Evolutionary conservation across 2,329 filamentous ascomycete genomes (phyloP).

Genomic region (Podosphaera fusca): DNA sequence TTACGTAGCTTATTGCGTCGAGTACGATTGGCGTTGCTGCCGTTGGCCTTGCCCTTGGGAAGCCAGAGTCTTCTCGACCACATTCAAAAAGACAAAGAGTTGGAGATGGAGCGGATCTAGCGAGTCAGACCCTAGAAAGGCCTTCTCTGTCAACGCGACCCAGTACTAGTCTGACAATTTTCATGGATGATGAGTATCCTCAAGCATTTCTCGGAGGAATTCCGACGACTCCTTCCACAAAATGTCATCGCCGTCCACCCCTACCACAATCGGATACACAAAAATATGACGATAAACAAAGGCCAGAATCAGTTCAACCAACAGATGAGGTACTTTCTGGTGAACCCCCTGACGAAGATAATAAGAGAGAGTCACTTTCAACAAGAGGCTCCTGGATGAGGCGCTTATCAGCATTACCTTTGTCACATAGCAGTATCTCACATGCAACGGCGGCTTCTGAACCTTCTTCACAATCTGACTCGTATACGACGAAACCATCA

Average conservation of each 20-base stretch:
- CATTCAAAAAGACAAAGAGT: conserved; percentile 14
- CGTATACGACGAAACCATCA: conserved; percentile 36
- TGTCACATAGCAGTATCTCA: conserved; percentile 38
- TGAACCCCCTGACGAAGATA: conserved; percentile 8
- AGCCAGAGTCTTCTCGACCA: conserved; percentile 11
- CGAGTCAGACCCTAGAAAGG: conserved; percentile 6
- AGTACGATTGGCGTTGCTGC: conserved; percentile 17
- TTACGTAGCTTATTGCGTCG: conserved; percentile 16
- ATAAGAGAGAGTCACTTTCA: conserved; percentile 29
- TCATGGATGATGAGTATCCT: not conserved
- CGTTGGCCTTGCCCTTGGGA: conserved; percentile 15
- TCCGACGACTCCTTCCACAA: conserved; percentile 6
- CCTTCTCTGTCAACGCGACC: conserved; percentile 11
- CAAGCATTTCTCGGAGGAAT: conserved; percentile 1
- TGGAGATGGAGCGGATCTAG: conserved; percentile 8
- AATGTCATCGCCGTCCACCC: conserved; percentile 3
- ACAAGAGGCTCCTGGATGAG: conserved; percentile 50
- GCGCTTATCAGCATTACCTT: conserved; percentile 41
- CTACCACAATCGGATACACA: not conserved
- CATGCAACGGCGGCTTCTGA: conserved; percentile 42
- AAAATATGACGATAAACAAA: conserved; percentile 3
- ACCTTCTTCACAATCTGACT: conserved; percentile 42
- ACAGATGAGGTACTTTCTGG: conserved; percentile 6
- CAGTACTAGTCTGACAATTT: conserved; percentile 12
- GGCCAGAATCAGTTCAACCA: conserved; percentile 9